These are phyloP conservation scores for Simplicillium aogashimaense DNA, from an alignment of 2,329 filamentous ascomycete species.

Conservation along the genomic window DNA sequence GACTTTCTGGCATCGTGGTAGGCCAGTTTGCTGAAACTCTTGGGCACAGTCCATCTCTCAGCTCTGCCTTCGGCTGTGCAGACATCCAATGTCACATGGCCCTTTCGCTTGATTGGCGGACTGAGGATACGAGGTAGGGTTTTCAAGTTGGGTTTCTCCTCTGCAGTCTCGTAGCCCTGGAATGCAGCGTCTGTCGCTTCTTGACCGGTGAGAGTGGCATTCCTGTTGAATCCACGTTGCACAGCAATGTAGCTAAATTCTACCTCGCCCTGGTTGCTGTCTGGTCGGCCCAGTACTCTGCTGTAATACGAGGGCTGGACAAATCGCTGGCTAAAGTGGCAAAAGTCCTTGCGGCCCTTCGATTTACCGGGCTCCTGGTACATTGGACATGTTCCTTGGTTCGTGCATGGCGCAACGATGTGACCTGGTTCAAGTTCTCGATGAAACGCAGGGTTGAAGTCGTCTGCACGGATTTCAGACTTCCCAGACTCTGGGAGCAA, in stretches of 20 bases:
- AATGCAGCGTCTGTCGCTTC: constrained; percentile 58
- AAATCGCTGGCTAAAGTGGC: constrained; percentile 83
- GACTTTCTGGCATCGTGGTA: constrained; percentile 91
- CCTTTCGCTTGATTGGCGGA: constrained; percentile 74
- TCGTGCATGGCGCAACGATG: constrained; percentile 74
- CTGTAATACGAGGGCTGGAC: constrained; percentile 77
- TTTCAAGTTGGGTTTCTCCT: constrained; percentile 42
- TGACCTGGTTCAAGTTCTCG: constrained; percentile 48
- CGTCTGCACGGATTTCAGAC: constrained; percentile 19
- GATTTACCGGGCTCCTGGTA: constrained; percentile 62
- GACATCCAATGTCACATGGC: constrained; percentile 81
- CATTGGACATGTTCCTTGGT: constrained; percentile 82
- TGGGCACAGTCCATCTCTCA: constrained; percentile 89
- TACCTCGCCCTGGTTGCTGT: constrained; percentile 80
- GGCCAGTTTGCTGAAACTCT: constrained; percentile 68
- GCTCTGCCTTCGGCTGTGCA: constrained; percentile 80
- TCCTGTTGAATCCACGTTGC: constrained; percentile 54
- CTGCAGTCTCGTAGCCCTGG: constrained; percentile 53
- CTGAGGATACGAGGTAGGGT: constrained; percentile 70
- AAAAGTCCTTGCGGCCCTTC: constrained; percentile 75
- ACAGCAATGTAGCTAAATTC: constrained; percentile 85
- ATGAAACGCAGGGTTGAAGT: constrained; percentile 26
- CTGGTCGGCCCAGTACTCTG: constrained; percentile 55
- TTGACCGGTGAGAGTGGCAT: constrained; percentile 32
- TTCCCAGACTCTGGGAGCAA: constrained; percentile 43